These are phyloP conservation scores for Fusarium sp. DNA, from an alignment of 2,329 filamentous ascomycete genomes.

Conservation along the genomic window DNA sequence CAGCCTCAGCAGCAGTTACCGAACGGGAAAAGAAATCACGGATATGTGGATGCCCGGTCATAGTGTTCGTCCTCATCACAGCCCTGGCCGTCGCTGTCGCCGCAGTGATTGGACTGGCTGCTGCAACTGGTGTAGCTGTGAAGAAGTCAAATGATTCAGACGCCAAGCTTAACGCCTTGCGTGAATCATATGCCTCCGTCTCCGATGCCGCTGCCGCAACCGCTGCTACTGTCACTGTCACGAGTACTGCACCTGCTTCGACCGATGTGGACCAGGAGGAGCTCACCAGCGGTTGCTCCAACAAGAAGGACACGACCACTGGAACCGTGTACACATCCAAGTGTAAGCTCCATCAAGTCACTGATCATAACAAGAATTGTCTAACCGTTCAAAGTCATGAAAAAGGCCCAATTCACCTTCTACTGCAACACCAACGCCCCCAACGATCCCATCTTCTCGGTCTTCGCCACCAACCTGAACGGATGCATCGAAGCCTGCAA, in stretches of 20 bases:
- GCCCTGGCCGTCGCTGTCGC: slow-evolving; percentile 53
- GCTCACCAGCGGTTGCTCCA: slow-evolving; percentile 57
- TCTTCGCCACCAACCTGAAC: slow-evolving; percentile 58
- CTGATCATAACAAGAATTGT: too few relatives aligned
- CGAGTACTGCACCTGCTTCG: not conserved
- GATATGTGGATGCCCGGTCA: slow-evolving; percentile 44
- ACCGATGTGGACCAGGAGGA: not conserved
- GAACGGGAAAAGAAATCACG: not conserved
- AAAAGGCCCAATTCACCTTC: slow-evolving; percentile 53
- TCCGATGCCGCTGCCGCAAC: not conserved
- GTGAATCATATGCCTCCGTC: slow-evolving; percentile 9
- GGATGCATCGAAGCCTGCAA: slow-evolving; percentile 63
- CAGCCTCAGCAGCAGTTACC: not conserved
- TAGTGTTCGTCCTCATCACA: slow-evolving; percentile 55
- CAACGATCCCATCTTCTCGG: slow-evolving; percentile 51
- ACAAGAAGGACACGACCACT: slow-evolving; percentile 49
- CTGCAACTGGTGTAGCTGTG: slow-evolving; percentile 57
- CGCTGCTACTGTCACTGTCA: not conserved
- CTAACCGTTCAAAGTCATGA: slow-evolving; percentile 45
- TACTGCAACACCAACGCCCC: slow-evolving; percentile 59
- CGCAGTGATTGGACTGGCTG: slow-evolving; percentile 59
- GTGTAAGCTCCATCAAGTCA: not conserved
- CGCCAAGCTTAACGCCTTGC: slow-evolving; percentile 42
- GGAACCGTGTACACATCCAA: slow-evolving; percentile 31
- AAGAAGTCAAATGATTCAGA: slow-evolving; percentile 54